Evolutionary conservation across 176 grass and related monocot genomes (phyloP).

Genomic region (Puccinellia tenuiflora): DNA sequence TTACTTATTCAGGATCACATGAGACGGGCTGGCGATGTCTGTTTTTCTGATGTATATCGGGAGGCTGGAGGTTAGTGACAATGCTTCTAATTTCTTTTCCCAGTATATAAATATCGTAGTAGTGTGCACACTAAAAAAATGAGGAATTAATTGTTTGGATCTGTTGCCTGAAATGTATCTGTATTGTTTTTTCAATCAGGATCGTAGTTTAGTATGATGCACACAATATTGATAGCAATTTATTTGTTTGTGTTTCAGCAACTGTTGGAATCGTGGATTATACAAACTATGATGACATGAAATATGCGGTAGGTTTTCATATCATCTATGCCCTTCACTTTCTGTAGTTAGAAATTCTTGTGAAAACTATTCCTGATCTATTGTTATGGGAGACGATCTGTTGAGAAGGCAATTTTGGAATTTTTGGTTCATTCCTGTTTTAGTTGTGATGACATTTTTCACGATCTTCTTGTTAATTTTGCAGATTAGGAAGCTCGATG

Average conservation of each 20-base stretch:
- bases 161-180: neutral
- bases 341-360: neutral
- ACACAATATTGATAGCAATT: neutral
- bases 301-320: conserved; percentile 64
- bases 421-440: neutral
- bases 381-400: conserved; percentile 6
- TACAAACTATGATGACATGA: conserved; percentile 95
- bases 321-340: neutral
- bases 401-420: neutral
- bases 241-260: conserved; percentile 40
- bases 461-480: neutral
- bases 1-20: conserved; percentile 70
- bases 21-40: conserved; percentile 83
- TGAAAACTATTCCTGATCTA: neutral
- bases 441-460: neutral
- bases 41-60: conserved; percentile 91
- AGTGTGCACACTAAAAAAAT: neutral
- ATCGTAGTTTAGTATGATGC: neutral
- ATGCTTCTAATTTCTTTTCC: neutral
- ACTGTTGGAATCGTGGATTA: conserved; percentile 87
- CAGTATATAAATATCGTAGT: neutral
- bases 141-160: neutral
- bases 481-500: conserved; percentile 85
- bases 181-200: neutral
- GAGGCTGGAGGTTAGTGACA: conserved; percentile 63